Evolutionary conservation across 139 green algal genomes (phyloP).

Genomic region (Ettlia oleoabundans): DNA sequence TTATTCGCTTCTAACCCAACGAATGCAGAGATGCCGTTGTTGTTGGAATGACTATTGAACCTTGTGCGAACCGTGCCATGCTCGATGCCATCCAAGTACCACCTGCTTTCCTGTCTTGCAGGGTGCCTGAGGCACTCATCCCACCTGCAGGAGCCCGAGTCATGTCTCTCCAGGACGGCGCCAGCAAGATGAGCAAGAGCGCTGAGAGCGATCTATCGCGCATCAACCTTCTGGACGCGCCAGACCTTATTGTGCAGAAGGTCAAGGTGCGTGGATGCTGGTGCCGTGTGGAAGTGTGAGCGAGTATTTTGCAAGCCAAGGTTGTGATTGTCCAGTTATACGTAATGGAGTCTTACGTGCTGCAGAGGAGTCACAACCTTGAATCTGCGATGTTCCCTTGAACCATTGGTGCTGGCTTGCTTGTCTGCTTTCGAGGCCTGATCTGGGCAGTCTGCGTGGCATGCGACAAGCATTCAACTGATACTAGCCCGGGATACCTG

Average conservation of each 20-base stretch:
- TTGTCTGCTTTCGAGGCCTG: neutral
- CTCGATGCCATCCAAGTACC: constrained; percentile 83
- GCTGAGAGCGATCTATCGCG: constrained; percentile 86
- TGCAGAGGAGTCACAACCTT: neutral
- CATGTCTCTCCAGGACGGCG: constrained; percentile 97
- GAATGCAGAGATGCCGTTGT: no score
- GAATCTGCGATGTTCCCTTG: no score
- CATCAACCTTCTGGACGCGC: constrained; percentile 95
- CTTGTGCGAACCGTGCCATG: no score
- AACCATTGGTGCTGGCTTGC: no score
- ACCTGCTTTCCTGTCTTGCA: constrained; percentile 71
- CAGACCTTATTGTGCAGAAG: constrained; percentile 88
- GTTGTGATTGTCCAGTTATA: no score
- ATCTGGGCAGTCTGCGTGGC: no score
- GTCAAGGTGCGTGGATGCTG: constrained; percentile 69
- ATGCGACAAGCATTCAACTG: neutral
- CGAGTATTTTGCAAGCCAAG: no score
- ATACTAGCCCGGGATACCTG: no score
- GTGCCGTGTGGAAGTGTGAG: no score
- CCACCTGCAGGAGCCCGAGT: constrained; percentile 90
- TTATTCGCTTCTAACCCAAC: no score
- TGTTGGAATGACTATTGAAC: no score
- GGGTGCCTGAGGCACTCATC: constrained; percentile 94
- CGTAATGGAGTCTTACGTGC: no score
- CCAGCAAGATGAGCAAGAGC: constrained; percentile 96